Base-by-base conservation (phyloP, 2,329 filamentous ascomycete genomes). In the Aschersonia sp. region DNA sequence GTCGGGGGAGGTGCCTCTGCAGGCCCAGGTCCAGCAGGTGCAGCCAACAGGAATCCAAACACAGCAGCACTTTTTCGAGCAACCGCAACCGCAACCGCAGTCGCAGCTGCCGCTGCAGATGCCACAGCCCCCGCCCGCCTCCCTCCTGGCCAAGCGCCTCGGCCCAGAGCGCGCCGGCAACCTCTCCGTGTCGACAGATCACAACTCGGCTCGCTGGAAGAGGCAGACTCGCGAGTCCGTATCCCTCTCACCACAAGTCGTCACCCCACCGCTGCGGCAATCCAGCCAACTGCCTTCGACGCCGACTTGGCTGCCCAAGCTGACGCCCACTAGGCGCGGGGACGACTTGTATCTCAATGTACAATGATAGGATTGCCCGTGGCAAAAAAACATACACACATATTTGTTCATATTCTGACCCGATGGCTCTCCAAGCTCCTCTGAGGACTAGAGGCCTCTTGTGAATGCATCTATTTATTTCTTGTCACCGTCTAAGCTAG, bases 291-390 rank as follows among this genome's bases (percentile, higher is more conserved):
- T 55, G 8, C 52, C 55, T 8, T 47, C 53, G 6, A 56, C 59
- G 30, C 54, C 58, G 22, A 50, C 53, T 30, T 64, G 61, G 61
- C 46, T 79, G 54, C 81, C 81, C 4, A 74, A 72, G 53, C 57
- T 86, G 55, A 86, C 82, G 43, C 83, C 83, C 3, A 80, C 78
- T 49, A 67, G 79, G 51, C 70, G 78, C 45, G 82, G 83, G 0
- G 76, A 81, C 30, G 80, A 85, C 58, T 57, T 86, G 50, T 81
- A 75, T 53, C 57, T 79, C 54, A 73, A 73, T 53, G 74, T 79
- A 51, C 68, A 71, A 51, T 78, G 42, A 44, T 29, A 22, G 22
- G 22, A 22, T 22, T 22, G 22, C 22, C 22, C 22, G 22, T 22
- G 22, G 22, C 22, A 22, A 22, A 22, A 22, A 22, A 22, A 22